phyloP scores from a whole-genome alignment of 2,329 filamentous ascomycete species.

The Ceratocystis huliohia region DNA sequence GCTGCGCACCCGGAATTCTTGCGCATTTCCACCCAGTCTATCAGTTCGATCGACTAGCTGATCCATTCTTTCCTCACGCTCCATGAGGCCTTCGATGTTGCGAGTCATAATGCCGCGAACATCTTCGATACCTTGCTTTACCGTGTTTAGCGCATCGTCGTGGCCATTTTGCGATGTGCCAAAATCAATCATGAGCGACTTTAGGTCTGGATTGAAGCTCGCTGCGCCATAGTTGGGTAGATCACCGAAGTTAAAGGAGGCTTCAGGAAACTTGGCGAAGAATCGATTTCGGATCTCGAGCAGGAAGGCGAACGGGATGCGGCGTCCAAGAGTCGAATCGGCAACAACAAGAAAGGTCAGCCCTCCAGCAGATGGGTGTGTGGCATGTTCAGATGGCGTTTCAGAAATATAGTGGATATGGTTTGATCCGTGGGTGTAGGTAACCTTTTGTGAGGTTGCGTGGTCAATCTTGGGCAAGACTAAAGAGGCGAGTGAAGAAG shows the following conservation, averaged over 20 bases:
- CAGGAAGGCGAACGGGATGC: conserved; percentile 85
- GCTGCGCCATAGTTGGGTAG: conserved; percentile 84
- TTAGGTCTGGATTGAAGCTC: conserved; percentile 70
- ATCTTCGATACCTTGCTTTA: conserved; percentile 81
- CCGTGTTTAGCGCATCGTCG: conserved; percentile 71
- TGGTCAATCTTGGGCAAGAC: conserved; percentile 94
- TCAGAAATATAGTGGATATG: conserved; percentile 95
- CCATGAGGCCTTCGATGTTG: conserved; percentile 81
- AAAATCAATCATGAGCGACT: conserved; percentile 67
- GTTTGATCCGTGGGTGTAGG: conserved; percentile 81
- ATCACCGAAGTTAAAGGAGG: conserved; percentile 55
- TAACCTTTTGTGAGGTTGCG: conserved; percentile 68
- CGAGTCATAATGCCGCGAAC: conserved; percentile 88
- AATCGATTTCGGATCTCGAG: conserved; percentile 85
- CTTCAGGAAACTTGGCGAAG: conserved; percentile 53
- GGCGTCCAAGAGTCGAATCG: conserved; percentile 65
- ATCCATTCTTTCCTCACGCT: conserved; percentile 87
- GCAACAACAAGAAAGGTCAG: conserved; percentile 88
- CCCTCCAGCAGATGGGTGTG: conserved; percentile 54
- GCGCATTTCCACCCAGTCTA: conserved; percentile 70
- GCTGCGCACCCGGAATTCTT: conserved; percentile 81
- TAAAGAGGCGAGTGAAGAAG: conserved; percentile 76
- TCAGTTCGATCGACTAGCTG: conserved; percentile 95
- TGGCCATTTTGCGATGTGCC: conserved; percentile 64
- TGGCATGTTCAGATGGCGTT: conserved; percentile 53